phyloP scores from a whole-genome alignment of 306 rosid genomes.

The Gleditsia sinensis region DNA sequence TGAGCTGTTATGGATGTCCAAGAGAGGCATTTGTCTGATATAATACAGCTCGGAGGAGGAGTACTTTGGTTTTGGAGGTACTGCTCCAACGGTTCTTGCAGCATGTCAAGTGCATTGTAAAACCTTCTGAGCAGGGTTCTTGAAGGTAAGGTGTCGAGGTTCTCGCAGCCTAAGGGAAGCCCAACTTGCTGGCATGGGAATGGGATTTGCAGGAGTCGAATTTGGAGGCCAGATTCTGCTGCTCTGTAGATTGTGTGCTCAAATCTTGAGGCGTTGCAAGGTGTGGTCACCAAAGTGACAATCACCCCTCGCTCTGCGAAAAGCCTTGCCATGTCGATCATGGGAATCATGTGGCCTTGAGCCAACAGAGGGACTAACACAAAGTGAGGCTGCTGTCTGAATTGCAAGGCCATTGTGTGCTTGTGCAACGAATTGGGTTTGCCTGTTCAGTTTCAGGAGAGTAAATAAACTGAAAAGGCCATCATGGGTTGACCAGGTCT shows the following conservation, averaged over 20 bases:
- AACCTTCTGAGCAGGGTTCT: slow-evolving; percentile 53
- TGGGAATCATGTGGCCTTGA: slow-evolving; percentile 94
- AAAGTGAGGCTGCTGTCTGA: slow-evolving; percentile 55
- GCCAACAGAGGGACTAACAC: slow-evolving; percentile 78
- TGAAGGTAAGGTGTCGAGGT: slow-evolving; percentile 72
- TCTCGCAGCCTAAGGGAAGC: slow-evolving; percentile 70
- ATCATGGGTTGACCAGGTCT: too few species aligned
- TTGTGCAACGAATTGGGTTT: too few species aligned
- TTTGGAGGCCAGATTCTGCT: slow-evolving; percentile 37
- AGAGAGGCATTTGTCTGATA: slow-evolving; percentile 66
- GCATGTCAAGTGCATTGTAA: slow-evolving; percentile 61
- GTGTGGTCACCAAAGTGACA: slow-evolving; percentile 73
- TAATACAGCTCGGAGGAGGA: slow-evolving; percentile 60
- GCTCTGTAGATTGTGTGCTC: slow-evolving; percentile 48
- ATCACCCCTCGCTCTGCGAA: slow-evolving; percentile 52
- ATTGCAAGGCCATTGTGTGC: slow-evolving; percentile 34
- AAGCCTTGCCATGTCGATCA: slow-evolving; percentile 81
- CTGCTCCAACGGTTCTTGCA: slow-evolving; percentile 66
- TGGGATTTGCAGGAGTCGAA: slow-evolving; percentile 55
- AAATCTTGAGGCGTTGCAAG: slow-evolving; percentile 66
- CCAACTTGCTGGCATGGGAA: slow-evolving; percentile 70
- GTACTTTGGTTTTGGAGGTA: slow-evolving; percentile 38
- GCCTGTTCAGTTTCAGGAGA: too few species aligned
- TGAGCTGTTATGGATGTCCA: slow-evolving; percentile 64
- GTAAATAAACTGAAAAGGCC: too few species aligned